Evolutionary conservation across 768 basidiomycete genomes (phyloP).

Genomic region (Kwoniella bestiolae): DNA sequence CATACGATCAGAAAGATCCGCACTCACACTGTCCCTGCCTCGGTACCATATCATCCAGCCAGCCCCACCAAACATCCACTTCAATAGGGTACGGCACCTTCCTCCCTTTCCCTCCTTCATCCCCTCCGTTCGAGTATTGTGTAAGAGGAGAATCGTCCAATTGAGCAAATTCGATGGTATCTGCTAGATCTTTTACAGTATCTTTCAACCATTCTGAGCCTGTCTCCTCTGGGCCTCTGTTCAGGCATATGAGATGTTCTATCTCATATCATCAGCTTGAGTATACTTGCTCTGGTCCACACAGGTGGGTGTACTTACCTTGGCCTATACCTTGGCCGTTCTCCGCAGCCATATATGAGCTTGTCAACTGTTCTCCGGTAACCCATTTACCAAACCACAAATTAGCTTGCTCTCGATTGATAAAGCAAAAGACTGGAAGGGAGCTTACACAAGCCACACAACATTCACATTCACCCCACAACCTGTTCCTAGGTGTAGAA

Average conservation of each 20-base stretch:
- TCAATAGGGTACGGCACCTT: constrained; percentile 13
- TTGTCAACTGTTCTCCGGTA: neutral
- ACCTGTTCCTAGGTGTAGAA: neutral
- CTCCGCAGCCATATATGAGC: constrained; percentile 40
- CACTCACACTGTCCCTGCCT: constrained; percentile 45
- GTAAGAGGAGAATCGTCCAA: neutral
- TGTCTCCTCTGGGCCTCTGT: constrained; percentile 44
- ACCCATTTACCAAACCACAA: neutral
- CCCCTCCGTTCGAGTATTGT: neutral
- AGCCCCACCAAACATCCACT: constrained; percentile 51
- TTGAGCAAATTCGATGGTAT: constrained; percentile 22
- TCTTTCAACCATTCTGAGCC: constrained; percentile 48
- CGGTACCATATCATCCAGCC: constrained; percentile 49
- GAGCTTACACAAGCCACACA: constrained; percentile 41
- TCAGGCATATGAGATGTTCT: constrained; percentile 52
- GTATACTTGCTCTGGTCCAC: neutral
- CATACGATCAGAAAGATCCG: neutral
- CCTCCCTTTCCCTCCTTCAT: neutral
- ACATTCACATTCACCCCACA: constrained; percentile 41
- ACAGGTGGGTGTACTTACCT: constrained; percentile 19
- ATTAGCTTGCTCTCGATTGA: neutral
- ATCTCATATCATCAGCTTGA: neutral
- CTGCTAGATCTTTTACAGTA: constrained; percentile 27
- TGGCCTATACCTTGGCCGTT: constrained; percentile 45
- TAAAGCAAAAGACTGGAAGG: neutral